These are phyloP conservation scores for Ophiostoma novo-ulmi DNA, from an alignment of 2,329 filamentous ascomycete genomes.

Conservation along the genomic window DNA sequence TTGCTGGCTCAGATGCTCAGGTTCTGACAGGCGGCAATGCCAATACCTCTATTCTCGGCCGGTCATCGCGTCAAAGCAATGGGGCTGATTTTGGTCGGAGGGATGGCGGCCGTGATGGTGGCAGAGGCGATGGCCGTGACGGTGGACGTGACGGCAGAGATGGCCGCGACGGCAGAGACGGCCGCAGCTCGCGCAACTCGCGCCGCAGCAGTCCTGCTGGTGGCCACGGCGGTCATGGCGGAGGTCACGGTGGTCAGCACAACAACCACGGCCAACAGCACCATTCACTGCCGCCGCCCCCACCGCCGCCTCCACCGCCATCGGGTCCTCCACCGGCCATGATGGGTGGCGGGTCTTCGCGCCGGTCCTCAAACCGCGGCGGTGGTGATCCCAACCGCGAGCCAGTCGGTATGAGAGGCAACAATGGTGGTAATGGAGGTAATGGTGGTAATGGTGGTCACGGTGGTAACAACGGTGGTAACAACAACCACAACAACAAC, in stretches of 20 bases:
- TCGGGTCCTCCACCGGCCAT: conserved; percentile 6
- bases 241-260: conserved; percentile 28
- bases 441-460: conserved; percentile 23
- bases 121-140: conserved; percentile 1
- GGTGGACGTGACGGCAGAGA: neutral
- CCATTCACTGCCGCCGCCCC: conserved; percentile 16
- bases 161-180: conserved; percentile 10
- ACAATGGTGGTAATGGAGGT: conserved; percentile 31
- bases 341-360: conserved; percentile 23
- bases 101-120: neutral
- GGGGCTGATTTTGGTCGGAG: conserved; percentile 8
- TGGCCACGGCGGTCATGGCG: conserved; percentile 30
- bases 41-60: conserved; percentile 25
- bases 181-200: conserved; percentile 17
- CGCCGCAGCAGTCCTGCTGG: conserved; percentile 37
- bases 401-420: conserved; percentile 29
- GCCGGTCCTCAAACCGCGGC: conserved; percentile 24
- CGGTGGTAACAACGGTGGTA: conserved; percentile 20
- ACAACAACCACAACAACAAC: neutral
- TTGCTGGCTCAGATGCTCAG: conserved; percentile 53
- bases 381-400: conserved; percentile 30
- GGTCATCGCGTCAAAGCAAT: conserved; percentile 11
- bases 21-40: conserved; percentile 50
- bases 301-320: conserved; percentile 17
- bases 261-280: conserved; percentile 13